Percentiles rank a stretch among this genome's conserved stretches.
Conservation (phyloP, 192 early-diverging fungal genomes). For the Phlyctochytrium planicorne region DNA sequence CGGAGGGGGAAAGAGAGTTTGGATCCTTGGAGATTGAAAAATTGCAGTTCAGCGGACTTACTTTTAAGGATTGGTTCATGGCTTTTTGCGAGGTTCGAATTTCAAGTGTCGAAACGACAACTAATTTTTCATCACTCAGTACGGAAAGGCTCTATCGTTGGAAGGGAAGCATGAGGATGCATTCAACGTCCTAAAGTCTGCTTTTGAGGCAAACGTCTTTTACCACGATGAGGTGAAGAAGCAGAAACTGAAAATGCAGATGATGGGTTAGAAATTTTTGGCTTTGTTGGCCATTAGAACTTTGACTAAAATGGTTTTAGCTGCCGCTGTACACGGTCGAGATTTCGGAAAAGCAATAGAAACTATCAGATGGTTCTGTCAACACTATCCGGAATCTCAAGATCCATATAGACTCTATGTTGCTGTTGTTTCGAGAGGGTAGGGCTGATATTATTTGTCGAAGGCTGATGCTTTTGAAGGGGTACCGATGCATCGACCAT, state of each 20-base stretch:
- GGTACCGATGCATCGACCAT: constrained; percentile 40
- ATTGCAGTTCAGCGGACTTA: no score
- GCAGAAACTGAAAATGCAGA: constrained; percentile 46
- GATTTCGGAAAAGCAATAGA: constrained; percentile 37
- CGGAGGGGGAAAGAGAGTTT: no score
- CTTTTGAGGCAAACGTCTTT: constrained; percentile 61
- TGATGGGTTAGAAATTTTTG: constrained; percentile 54
- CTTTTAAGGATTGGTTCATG: constrained; percentile 64
- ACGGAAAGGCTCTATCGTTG: constrained; percentile 48
- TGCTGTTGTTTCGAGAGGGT: constrained; percentile 43
- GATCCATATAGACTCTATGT: constrained; percentile 53
- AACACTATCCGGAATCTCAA: constrained; percentile 14
- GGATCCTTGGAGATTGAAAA: no score
- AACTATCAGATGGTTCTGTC: constrained; percentile 30
- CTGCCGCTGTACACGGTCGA: constrained; percentile 34
- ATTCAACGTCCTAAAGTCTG: constrained; percentile 51
- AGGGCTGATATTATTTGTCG: constrained; percentile 9
- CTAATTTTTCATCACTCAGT: no score
- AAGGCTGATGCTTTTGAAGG: constrained; percentile 7
- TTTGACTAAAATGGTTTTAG: constrained; percentile 12
- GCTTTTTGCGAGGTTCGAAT: no score
- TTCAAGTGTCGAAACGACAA: no score
- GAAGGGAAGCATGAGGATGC: constrained; percentile 57
- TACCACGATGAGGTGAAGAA: constrained; percentile 47
- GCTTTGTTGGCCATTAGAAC: constrained; percentile 4